Percentiles rank a stretch among this genome's conserved stretches.
Evolutionary conservation across 306 rosid genomes (phyloP).

Genomic region (Pueraria montana): DNA sequence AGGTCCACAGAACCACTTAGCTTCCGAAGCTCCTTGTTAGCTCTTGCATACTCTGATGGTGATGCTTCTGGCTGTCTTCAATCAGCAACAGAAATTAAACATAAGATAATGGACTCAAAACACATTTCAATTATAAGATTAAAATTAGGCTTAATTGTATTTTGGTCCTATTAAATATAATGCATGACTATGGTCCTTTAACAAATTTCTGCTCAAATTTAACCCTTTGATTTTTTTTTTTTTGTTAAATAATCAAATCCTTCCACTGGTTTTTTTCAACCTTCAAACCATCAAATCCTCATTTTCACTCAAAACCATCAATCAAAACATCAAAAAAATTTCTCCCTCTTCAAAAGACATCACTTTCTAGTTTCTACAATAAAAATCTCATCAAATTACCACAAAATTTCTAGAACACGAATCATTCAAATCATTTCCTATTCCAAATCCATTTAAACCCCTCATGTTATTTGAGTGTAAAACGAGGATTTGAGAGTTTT

Average conservation of each 20-base stretch:
- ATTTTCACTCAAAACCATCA: too few species aligned
- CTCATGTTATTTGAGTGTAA: too few species aligned
- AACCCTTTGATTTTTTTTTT: neutral
- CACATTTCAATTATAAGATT: neutral
- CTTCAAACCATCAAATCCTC: neutral
- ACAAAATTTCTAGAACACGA: neutral
- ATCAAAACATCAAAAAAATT: neutral
- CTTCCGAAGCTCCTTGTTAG: slow-evolving; percentile 90
- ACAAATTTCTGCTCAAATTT: neutral
- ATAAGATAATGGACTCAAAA: slow-evolving; percentile 41
- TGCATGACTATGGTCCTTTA: neutral
- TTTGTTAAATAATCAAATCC: neutral
- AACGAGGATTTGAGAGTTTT: neutral
- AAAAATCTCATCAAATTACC: neutral
- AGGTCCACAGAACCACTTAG: slow-evolving; percentile 75
- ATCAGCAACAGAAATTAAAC: slow-evolving; percentile 52
- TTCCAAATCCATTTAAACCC: neutral
- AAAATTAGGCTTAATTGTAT: neutral
- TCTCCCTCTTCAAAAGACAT: neutral
- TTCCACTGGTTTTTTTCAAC: neutral
- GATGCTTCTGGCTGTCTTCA: slow-evolving; percentile 92
- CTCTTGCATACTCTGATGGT: slow-evolving; percentile 82
- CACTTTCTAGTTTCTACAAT: too few species aligned
- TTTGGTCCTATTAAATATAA: neutral
- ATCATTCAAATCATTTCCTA: neutral